Evolutionary conservation across 1,139 yeast species (phyloP).

Genomic region (Meyerozyma sp.): DNA sequence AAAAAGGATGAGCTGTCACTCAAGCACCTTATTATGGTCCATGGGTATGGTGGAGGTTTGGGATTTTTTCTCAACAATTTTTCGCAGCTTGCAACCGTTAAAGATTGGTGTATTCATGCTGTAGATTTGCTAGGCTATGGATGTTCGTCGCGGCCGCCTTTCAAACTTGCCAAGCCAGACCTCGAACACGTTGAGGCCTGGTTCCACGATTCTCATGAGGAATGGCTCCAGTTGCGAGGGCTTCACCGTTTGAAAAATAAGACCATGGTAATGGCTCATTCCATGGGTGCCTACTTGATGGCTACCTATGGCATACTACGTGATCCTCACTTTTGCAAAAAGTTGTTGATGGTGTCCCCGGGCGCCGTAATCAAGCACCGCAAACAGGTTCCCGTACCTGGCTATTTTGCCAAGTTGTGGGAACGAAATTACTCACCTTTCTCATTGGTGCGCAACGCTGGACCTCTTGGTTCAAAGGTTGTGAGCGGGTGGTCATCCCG

Average conservation of each 20-base stretch:
- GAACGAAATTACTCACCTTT: constrained; percentile 69
- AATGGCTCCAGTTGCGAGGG: constrained; percentile 38
- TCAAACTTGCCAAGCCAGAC: constrained; percentile 24
- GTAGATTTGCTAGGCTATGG: constrained; percentile 76
- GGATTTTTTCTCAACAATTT: constrained; percentile 67
- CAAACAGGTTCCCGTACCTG: constrained; percentile 46
- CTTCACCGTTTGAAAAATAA: constrained; percentile 19
- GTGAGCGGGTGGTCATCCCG: constrained; percentile 78
- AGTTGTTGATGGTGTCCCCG: constrained; percentile 50
- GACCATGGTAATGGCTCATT: constrained; percentile 49
- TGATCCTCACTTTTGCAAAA: constrained; percentile 40
- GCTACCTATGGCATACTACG: constrained; percentile 41
- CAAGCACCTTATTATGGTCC: constrained; percentile 61
- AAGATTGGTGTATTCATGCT: constrained; percentile 62
- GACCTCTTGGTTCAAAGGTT: constrained; percentile 62
- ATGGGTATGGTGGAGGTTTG: constrained; percentile 77
- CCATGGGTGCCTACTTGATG: constrained; percentile 59
- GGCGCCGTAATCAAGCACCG: constrained; percentile 56
- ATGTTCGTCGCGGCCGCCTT: constrained; percentile 61
- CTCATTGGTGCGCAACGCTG: constrained; percentile 55
- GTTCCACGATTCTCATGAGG: constrained; percentile 47
- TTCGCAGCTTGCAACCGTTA: constrained; percentile 29
- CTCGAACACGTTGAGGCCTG: constrained; percentile 40
- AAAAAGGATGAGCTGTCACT: constrained; percentile 18
- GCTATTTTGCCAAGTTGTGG: constrained; percentile 65